Conservation (phyloP, 176 grass and related monocot species). For the Metroxylon sagu region DNA sequence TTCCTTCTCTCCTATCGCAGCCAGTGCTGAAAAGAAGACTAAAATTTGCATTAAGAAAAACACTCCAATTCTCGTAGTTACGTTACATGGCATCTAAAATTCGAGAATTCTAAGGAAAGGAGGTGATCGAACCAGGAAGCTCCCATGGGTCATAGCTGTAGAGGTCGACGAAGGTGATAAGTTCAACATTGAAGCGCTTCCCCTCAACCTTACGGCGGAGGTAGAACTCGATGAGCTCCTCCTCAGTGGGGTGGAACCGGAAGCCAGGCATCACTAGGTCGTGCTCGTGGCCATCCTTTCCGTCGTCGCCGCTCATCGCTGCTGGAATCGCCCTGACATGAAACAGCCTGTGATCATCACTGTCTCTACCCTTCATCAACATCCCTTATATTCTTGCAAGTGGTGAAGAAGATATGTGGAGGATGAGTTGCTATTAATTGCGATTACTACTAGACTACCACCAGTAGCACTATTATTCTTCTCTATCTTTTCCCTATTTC, state of each 20-base stretch:
- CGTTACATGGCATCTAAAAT: neutral
- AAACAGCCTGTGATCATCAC: neutral
- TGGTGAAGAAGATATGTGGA: too few relatives aligned
- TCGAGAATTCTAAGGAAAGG: neutral
- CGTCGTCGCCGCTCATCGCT: neutral
- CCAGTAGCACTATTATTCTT: neutral
- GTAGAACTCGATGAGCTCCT: constrained; percentile 2
- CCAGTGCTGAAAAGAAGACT: neutral
- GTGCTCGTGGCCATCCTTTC: neutral
- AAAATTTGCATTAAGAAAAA: neutral
- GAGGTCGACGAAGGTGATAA: neutral
- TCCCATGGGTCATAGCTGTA: neutral
- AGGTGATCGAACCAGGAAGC: neutral
- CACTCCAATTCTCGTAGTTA: too few relatives aligned
- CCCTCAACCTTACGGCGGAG: constrained; percentile 4
- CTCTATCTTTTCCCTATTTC: too few relatives aligned
- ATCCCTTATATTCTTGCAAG: neutral
- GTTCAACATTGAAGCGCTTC: neutral
- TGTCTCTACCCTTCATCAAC: neutral
- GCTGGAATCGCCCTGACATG: neutral
- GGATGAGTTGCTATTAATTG: neutral
- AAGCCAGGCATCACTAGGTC: neutral
- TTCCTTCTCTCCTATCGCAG: neutral
- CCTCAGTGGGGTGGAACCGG: neutral
- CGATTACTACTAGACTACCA: neutral